Conservation (phyloP, 2,329 filamentous ascomycete genomes). For the Ceratocystis colombiana region DNA sequence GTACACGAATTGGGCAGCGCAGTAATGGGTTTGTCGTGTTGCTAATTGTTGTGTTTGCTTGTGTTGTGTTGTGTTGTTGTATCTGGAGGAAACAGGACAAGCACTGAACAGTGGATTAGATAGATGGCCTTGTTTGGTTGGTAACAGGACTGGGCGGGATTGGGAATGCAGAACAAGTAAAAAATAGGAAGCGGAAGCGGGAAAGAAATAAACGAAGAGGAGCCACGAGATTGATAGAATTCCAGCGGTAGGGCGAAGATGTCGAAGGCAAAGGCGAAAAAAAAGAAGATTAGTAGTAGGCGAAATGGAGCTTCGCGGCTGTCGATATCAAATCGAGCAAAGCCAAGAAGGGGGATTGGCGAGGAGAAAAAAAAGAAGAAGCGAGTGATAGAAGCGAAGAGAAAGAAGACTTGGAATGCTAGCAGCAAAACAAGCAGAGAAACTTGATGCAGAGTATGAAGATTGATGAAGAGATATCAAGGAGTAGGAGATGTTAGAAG, state of each 20-base stretch:
- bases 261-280: not conserved
- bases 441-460: slow-evolving; percentile 1
- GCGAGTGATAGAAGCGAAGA: slow-evolving; percentile 16
- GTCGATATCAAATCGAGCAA: slow-evolving; percentile 24
- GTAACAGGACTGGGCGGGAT: not conserved
- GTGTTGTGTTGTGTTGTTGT: not conserved
- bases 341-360: not conserved
- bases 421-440: not conserved
- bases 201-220: not conserved
- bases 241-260: slow-evolving; percentile 14
- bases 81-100: slow-evolving; percentile 9
- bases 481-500: slow-evolving; percentile 1
- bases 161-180: not conserved
- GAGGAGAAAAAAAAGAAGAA: slow-evolving; percentile 9
- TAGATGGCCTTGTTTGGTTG: slow-evolving; percentile 1
- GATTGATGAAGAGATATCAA: slow-evolving; percentile 9
- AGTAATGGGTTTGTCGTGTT: slow-evolving; percentile 1
- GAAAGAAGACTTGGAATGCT: slow-evolving; percentile 18
- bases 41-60: slow-evolving; percentile 1
- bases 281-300: not conserved
- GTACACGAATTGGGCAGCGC: not conserved
- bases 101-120: not conserved
- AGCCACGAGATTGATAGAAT: slow-evolving; percentile 18
- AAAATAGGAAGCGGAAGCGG: not conserved
- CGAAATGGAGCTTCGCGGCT: not conserved